Base-by-base conservation (phyloP, 169 alveolate genomes). In the Plasmodium knowlesi region DNA sequence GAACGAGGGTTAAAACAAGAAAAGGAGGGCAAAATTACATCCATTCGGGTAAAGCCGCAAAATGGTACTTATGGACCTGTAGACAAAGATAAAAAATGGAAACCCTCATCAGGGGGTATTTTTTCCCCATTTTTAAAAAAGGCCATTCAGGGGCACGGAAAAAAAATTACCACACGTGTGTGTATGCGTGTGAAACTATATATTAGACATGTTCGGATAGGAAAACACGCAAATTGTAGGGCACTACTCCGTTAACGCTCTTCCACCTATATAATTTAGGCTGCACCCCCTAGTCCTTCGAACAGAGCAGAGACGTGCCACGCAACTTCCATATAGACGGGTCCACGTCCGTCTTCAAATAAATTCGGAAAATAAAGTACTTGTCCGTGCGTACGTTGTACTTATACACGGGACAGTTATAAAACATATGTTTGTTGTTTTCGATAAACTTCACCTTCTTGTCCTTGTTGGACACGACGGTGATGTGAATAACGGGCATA, bases 351-450 rank as follows among this genome's bases (percentile, higher is more conserved):
- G 98, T 95, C 89, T 97, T 97, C 84, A 98, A 94, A 92, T 96
- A 96, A 67, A 98, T 98, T 78, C 99, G 97, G 97, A 98, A 98
- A 95, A 98, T 98, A 82, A 98, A 93, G 95, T 98, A 98, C 88
- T 97, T 98, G 94, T 98, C 99, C 71, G 98, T 98, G 95, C 99
- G 96, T 79, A 95, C 97, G 22, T 98, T 98, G 93, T 98, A 98
- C 95, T 98, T 98, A 96, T 98, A 98, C 71, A 98, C 98, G 28
- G 99, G 99, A 93, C 99, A 98, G 74, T 97, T 96, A 92, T 98
- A 98, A 43, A 97, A 96, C 50, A 97, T 96, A 85, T 95, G 96
- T 79, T 96, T 97, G 70, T 97, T 98, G 76, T 96, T 97, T 86
- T 96, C 98, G 83, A 95, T 95, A 50, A 96, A 97, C 32, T 97